Base-by-base conservation (phyloP, 805 yeast genomes). In the Lipomyces orientalis region DNA sequence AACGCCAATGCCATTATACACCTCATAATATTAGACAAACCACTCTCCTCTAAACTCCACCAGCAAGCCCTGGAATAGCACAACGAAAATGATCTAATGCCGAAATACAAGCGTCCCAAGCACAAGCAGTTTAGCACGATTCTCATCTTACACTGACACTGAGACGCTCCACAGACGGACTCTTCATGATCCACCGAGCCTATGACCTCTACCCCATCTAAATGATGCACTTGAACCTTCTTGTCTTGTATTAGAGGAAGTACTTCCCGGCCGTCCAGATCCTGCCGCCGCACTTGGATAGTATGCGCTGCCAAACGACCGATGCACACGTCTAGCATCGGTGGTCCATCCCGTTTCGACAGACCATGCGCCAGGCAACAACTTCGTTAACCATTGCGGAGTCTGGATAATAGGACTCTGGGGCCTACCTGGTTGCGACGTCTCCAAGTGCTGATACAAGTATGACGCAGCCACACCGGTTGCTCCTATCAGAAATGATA, bases 401-500 rank as follows among this genome's bases (percentile, higher is more conserved):
- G 74, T 69, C 55, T 61, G 64, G 22, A 70, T 33, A 37, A 46
- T 67, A 4, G 64, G 61, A 31, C 73, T 65, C 6, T 74, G 73
- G 6, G 49, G 49, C 1, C 60, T 52, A 1, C 71, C 71, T 12
- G 55, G 60, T 10, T 62, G 67, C 25, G 78, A 80, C 54, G 73
- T 73, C 35, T 75, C 75, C 56, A 78, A 67, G 58, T 73, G 76
- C 60, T 75, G 65, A 66, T 73, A 79, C 52, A 75, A 49, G 69
- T 79, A 81, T 22, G 78, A 80, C 4, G 76, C 75, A 3, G 73
- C 64, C 54, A 73, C 73, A 29, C 82, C 81, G 22, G 74, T 64
- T 29, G 73, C 65, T 9, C 77, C 72, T 52, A 69, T 69, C n/a
- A 75, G 37, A 14, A 71, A 63, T 7, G 74, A 73, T 9, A 19